Conservation (phyloP, 2,329 filamentous ascomycete genomes). For the Kalmusia sp. region DNA sequence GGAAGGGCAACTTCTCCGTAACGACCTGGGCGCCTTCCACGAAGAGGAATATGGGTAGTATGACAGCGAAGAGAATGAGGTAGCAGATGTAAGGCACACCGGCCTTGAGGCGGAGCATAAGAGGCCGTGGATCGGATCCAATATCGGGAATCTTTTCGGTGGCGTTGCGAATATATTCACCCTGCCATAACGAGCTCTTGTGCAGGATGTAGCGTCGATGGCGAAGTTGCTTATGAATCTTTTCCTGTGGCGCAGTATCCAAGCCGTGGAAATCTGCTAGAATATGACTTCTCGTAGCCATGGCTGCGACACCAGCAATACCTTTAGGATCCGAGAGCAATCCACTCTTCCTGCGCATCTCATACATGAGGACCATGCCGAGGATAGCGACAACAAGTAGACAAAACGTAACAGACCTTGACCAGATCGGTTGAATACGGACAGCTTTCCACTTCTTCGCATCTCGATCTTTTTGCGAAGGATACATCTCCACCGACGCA, state of each 20-base stretch:
- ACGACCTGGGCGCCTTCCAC: constrained; percentile 59
- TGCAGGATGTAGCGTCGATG: constrained; percentile 71
- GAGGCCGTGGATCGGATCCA: constrained; percentile 64
- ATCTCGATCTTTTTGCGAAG: constrained; percentile 57
- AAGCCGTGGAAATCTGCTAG: constrained; percentile 76
- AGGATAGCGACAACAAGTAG: constrained; percentile 65
- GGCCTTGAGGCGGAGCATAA: constrained; percentile 69
- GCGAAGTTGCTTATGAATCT: constrained; percentile 73
- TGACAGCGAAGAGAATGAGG: constrained; percentile 62
- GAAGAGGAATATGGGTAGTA: constrained; percentile 71
- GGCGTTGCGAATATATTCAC: constrained; percentile 59
- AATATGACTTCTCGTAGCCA: constrained; percentile 77
- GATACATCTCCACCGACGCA: constrained; percentile 65
- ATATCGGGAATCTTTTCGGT: constrained; percentile 57
- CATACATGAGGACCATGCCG: constrained; percentile 65
- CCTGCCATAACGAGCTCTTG: constrained; percentile 74
- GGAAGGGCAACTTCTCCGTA: constrained; percentile 69
- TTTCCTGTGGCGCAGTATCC: constrained; percentile 69
- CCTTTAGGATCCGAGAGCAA: constrained; percentile 73
- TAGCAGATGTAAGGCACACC: constrained; percentile 67
- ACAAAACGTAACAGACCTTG: constrained; percentile 65
- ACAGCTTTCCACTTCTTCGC: constrained; percentile 61
- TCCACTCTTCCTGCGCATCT: constrained; percentile 70
- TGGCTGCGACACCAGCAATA: constrained; percentile 75
- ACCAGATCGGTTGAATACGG: constrained; percentile 64